Evolutionary conservation across 352 stramenopile genomes (phyloP).

Genomic region (Chrysophaeum taylorii): DNA sequence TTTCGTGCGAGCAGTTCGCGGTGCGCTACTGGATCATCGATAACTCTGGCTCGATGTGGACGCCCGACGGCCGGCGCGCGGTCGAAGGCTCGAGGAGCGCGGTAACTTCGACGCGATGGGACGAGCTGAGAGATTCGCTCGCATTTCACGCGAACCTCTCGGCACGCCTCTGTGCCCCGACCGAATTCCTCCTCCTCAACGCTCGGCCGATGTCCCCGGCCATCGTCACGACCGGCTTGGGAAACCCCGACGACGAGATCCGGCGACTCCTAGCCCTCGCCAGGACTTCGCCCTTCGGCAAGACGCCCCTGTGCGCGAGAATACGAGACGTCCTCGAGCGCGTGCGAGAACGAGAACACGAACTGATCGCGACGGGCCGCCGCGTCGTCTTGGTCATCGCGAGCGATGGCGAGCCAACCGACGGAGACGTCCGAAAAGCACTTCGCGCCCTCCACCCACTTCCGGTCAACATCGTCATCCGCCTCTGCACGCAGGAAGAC

Average conservation of each 20-base stretch:
- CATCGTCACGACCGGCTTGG: not conserved
- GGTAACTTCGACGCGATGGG: constrained; percentile 40
- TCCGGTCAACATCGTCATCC: constrained; percentile 48
- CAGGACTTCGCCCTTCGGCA: not conserved
- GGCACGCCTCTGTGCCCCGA: constrained; percentile 36
- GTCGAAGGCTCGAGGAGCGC: constrained; percentile 30
- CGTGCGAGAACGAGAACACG: no score
- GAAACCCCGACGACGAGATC: not conserved
- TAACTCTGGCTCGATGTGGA: constrained; percentile 45
- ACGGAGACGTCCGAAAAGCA: constrained; percentile 9
- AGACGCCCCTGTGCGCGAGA: not conserved
- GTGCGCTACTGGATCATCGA: constrained; percentile 49
- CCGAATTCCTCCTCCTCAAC: constrained; percentile 33
- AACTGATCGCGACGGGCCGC: not conserved
- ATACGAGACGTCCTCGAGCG: not conserved
- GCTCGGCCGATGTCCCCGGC: no score
- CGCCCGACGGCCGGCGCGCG: constrained; percentile 36
- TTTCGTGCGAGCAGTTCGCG: constrained; percentile 21
- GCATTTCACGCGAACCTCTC: constrained; percentile 43
- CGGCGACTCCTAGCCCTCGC: no score
- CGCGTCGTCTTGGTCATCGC: not conserved
- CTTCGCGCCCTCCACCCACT: constrained; percentile 40
- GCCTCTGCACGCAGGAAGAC: constrained; percentile 56
- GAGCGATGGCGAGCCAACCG: not conserved
- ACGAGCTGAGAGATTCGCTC: constrained; percentile 41